Base-by-base conservation (phyloP, 2,329 filamentous ascomycete genomes). In the Berkeleyomyces rouxiae region DNA sequence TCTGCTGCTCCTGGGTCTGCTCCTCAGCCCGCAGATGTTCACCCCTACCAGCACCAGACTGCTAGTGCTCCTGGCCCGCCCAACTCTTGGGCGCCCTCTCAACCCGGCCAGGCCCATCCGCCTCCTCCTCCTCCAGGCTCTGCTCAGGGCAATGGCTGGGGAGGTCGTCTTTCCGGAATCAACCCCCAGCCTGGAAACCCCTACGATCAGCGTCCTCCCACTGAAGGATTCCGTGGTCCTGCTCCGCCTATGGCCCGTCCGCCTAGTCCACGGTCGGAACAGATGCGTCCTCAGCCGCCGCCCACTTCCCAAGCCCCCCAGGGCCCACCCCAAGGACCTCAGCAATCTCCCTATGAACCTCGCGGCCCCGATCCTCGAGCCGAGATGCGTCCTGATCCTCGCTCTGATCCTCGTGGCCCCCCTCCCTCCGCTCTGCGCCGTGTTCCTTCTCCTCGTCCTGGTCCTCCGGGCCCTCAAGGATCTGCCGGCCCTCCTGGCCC, bases 11-110 rank as follows among this genome's bases (percentile, higher is more conserved):
- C 80, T 68, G 55, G 59, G 23, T 85, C 79, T 67, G 88, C 86
- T 60, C 91, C 92, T n/a, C 83, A 93, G 69, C 92, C 93, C 6
- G 92, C 95, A 70, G 93, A 99, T 73, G 90, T 97, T 31, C 91
- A 97, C 72, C 92, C 92, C 59, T 90, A 96, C 70, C 88, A 91
- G 5, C 97, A 97, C 70, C 90, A 96, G 73, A 83, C 85, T 61
- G 82, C 85, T 58, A 88, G 87, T 49, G 86, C 93, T 61, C 87
- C 88, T 67, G 89, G 88, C 9, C 88, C 89, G 61, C 87, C 86
- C 60, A 91, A 90, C 66, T 88, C 95, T 72, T 97, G 92, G 92
- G 88, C 88, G 66, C 87, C 85, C 64, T 88, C 90, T 58, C 82
- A 84, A 51, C 82, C 83, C 59, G 81, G 82, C 46, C 85, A 63